phyloP scores from a whole-genome alignment of 208 protist genomes.

The Leishmania guyanensis region DNA sequence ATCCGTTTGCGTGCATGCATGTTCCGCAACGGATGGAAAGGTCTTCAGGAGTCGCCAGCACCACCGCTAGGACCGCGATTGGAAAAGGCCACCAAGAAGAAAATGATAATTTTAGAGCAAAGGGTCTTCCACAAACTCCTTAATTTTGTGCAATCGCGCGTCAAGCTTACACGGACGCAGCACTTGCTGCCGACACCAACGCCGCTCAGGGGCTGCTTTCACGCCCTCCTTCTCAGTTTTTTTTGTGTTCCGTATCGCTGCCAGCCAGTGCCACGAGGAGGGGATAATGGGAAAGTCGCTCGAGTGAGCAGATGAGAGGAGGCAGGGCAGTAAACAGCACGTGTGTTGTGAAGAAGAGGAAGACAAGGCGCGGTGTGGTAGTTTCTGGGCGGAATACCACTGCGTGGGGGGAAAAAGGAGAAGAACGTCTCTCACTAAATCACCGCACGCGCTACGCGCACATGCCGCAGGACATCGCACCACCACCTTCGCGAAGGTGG shows the following conservation, averaged over 20 bases:
- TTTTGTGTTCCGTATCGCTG: background rate
- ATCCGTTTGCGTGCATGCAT: background rate
- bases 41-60: background rate
- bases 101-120: background rate
- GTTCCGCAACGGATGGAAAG: background rate
- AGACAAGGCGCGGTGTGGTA: background rate
- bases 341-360: background rate
- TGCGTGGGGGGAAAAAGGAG: background rate
- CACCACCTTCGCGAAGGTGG: background rate
- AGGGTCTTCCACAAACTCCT: background rate
- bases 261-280: background rate
- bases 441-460: background rate
- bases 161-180: background rate
- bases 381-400: background rate
- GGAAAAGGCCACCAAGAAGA: background rate
- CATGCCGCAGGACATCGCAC: background rate
- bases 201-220: background rate
- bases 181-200: background rate
- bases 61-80: background rate
- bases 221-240: background rate
- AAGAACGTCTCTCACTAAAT: background rate
- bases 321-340: background rate
- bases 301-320: background rate
- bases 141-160: background rate
- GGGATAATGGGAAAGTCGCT: background rate